Evolutionary conservation across 345 rosid species (phyloP), one percentile per base, ranked within the genome.

Genomic region (Luvunga scandens): DNA sequence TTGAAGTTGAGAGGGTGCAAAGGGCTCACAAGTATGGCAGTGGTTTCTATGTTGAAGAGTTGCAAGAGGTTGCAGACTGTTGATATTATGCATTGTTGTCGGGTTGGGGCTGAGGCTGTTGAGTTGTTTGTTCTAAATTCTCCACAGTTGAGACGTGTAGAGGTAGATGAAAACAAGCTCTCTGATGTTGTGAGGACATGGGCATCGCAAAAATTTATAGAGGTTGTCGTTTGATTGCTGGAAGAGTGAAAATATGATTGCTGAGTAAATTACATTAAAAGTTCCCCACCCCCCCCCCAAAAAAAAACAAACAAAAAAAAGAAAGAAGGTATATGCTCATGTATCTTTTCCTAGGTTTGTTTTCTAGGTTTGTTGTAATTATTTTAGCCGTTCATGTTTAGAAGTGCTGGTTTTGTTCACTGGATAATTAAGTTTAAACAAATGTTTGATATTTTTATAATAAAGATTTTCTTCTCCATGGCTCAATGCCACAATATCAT

Each of bases 1-100:
- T 66, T 95, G 87, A 86, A 78, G 79, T 33, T 95, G 69, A 89
- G 94, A 81, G 95, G 91, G 0, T 95, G 98, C 66, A 83, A 84
- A 66, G 76, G 87, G 60, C 84, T 95, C 66, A 86, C 90, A 2
- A 79, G 80, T 24, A 59, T 30, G 13, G 82, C 91, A 31, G 65
- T 92, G 81, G 33, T 80, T 67, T 87, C 85, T 7, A 66, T 93
- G 77, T 77, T 77, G 27, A 95, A 81, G 81, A 84, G 82, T 60
- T 93, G 97, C 85, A 87, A 76, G 80, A 67, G 38, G 33, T 83
- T 95, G 66, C 85, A 84, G 83, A 72, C 14, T 73, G 50, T 95
- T 6, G 97, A 93, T 73, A 71, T 95, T 19, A 74, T 79, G 80
- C 65, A 82, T 28, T 95, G 98, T 56, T 63, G 61, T 6, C 75